Base-by-base conservation (phyloP, 2,329 filamentous ascomycete species). In the Ophiostoma ips region DNA sequence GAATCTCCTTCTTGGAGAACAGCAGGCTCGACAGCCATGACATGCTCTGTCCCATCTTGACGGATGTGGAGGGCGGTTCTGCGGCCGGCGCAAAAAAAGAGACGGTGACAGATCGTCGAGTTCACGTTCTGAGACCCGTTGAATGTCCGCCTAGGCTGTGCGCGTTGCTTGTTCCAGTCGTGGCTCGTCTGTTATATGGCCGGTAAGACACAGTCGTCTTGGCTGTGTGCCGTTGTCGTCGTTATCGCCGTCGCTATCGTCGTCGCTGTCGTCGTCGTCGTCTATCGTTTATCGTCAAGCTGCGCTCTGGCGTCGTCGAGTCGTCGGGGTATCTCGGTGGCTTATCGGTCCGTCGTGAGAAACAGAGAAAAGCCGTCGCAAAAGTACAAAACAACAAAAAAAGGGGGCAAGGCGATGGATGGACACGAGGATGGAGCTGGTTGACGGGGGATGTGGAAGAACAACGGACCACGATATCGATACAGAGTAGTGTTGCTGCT, bases 1-100 rank as follows among this genome's bases (percentile, higher is more conserved):
- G 76, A 57, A 95, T 95, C 71, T 98, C 92, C 72, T 96, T 98
- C 75, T 96, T 96, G 38, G 85, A 72, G 82, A 84, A 96, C 55
- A 94, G 61, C 54, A 94, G 70, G 66, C 70, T 68, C 49, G 83
- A 85, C 60, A 87, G 71, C 78, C 79, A 82, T 65, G 79, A 83
- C 64, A 82, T 70, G 60, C 73, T 72, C 57, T 75, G 71, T 61
- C 79, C 79, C 79, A 83, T 83, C 52, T 66, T 76, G 67, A 53
- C 46, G 19, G 38, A 19, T 34, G 16, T 24, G 16, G 11, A 31
- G 19, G 16, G 44, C 18, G 31, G 21, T 41, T 15, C 21, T 41
- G 40, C 40, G 40, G 35, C 49, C 49, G 49, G 43, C 36, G 30
- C 49, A 33, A 45, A n/a, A 30, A 6, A 24, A 13, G 3, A 10